A percentile compares a stretch with the other conserved stretches of the same genome.
Evolutionary conservation across 306 rosid species (phyloP).

Genomic region (Cicer bijugum): DNA sequence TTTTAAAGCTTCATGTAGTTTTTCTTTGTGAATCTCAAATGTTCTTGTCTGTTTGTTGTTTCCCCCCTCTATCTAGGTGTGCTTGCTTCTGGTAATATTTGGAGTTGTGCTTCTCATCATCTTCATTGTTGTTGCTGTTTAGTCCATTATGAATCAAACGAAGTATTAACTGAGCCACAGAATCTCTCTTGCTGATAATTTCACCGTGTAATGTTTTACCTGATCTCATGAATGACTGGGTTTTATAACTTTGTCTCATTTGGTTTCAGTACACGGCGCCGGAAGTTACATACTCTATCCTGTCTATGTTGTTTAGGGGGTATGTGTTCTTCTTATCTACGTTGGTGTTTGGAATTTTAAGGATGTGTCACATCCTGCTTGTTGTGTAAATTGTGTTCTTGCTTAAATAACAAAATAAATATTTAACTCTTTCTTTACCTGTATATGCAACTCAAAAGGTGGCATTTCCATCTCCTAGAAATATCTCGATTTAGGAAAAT

Average conservation of each 20-base stretch:
- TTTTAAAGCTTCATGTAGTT: conserved; percentile 3
- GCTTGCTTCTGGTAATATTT: conserved; percentile 95
- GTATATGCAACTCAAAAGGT: conserved; percentile 28
- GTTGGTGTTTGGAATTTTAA: conserved; percentile 52
- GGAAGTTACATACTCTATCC: conserved; percentile 40
- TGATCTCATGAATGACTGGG: conserved; percentile 46
- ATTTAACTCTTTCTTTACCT: conserved; percentile 48
- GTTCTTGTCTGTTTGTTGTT: background rate
- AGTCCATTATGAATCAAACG: conserved; percentile 46
- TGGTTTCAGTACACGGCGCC: conserved; percentile 42
- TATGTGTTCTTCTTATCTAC: conserved; percentile 30
- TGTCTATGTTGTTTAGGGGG: conserved; percentile 44
- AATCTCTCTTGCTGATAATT: conserved; percentile 43
- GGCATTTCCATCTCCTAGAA: conserved; percentile 16
- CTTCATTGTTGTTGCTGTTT: conserved; percentile 82
- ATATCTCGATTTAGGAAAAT: conserved; percentile 8
- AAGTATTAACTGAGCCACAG: conserved; percentile 40
- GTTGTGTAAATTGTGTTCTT: conserved; percentile 40
- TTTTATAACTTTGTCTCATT: conserved; percentile 35
- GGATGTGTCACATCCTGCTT: conserved; percentile 44
- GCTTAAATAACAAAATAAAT: conserved; percentile 45
- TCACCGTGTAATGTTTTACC: conserved; percentile 37
- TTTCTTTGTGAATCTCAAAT: conserved; percentile 22
- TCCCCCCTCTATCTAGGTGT: conserved; percentile 53
- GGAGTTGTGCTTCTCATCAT: conserved; percentile 90